These are phyloP conservation scores for Floccularia luteovirens DNA, from an alignment of 768 basidiomycete species.

Conservation along the genomic window DNA sequence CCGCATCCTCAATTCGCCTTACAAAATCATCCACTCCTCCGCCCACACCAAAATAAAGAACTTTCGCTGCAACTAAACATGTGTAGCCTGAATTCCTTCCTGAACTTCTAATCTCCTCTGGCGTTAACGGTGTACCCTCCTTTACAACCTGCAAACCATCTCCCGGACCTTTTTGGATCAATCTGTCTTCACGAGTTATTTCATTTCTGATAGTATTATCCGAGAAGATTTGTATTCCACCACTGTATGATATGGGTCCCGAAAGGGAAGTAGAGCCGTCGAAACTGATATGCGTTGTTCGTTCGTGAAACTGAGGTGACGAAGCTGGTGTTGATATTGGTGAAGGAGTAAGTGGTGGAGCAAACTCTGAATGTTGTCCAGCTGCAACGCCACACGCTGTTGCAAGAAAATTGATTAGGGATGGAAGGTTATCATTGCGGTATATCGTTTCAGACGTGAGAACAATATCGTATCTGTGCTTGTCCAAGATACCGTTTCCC, in stretches of 20 bases:
- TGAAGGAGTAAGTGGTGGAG: background rate
- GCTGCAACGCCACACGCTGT: slow-evolving; percentile 18
- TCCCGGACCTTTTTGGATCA: background rate
- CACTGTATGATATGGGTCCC: background rate
- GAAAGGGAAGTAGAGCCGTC: background rate
- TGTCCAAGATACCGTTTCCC: too few relatives aligned
- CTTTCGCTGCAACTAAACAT: slow-evolving; percentile 85
- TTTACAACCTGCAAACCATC: background rate
- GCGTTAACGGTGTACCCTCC: background rate
- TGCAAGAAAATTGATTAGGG: slow-evolving; percentile 49
- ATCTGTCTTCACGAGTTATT: background rate
- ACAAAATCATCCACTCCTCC: slow-evolving; percentile 78
- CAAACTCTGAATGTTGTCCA: background rate
- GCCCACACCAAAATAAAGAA: slow-evolving; percentile 93
- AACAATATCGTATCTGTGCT: slow-evolving; percentile 75
- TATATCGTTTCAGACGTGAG: slow-evolving; percentile 96
- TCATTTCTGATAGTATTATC: background rate
- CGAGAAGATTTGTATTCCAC: background rate
- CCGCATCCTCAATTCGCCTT: slow-evolving; percentile 35
- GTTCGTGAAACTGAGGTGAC: background rate
- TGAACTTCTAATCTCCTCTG: too few relatives aligned
- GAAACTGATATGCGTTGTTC: background rate
- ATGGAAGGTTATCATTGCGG: slow-evolving; percentile 49
- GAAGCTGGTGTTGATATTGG: background rate
- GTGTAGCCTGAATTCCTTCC: slow-evolving; percentile 13